phyloP scores from a whole-genome alignment of 352 stramenopile genomes.

The Aphanomyces invadans region DNA sequence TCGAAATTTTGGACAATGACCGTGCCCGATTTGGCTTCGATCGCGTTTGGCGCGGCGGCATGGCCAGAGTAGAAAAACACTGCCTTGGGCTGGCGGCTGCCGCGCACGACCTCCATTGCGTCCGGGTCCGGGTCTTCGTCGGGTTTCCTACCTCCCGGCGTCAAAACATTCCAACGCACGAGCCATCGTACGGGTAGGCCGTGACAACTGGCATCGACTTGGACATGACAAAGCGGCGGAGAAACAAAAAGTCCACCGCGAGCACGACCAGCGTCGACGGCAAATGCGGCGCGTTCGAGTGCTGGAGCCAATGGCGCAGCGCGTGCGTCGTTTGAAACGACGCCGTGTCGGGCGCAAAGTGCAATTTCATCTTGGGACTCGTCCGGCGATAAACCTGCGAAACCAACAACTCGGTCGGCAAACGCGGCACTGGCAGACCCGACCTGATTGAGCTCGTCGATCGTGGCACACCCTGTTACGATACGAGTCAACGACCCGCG shows the following conservation, averaged over 20 bases:
- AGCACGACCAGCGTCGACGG: conserved; percentile 55
- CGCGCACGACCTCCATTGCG: conserved; percentile 58
- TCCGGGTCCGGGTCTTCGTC: conserved; percentile 44
- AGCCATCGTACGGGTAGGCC: conserved; percentile 14
- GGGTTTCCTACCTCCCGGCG: background rate
- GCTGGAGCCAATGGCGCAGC: conserved; percentile 58
- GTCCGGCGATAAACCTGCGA: conserved; percentile 33
- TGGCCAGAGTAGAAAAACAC: conserved; percentile 62
- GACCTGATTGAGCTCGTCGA: conserved; percentile 37
- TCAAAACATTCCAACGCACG: background rate
- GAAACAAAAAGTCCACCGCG: conserved; percentile 67
- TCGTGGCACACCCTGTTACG: conserved; percentile 46
- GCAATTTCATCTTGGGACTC: conserved; percentile 32
- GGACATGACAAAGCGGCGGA: conserved; percentile 55
- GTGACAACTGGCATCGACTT: conserved; percentile 45
- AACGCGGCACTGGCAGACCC: no score
- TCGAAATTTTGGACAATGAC: background rate
- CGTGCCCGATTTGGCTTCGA: background rate
- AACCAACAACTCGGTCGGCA: no score
- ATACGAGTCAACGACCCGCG: conserved; percentile 57
- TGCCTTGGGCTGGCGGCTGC: conserved; percentile 68
- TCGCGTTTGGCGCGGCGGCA: background rate
- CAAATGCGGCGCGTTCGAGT: conserved; percentile 50
- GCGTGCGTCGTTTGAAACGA: conserved; percentile 35
- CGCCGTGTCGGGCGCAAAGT: conserved; percentile 26